Evolutionary conservation across 768 basidiomycete species (phyloP), one percentile per base, ranked within the genome.

Genomic region (Trametes sanguinea): DNA sequence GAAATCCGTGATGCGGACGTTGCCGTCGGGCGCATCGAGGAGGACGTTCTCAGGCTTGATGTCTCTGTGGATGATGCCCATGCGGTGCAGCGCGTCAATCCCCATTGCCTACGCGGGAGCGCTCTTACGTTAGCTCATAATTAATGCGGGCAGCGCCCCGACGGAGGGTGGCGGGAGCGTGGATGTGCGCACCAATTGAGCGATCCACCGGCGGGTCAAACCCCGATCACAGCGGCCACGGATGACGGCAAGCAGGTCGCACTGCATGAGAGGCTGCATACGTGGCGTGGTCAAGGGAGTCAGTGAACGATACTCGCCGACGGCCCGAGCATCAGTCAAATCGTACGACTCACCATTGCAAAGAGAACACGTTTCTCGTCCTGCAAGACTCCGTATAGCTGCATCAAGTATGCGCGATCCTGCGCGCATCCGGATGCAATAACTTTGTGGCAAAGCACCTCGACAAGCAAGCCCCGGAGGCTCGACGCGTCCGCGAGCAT

Each of bases 21-120:
- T 63, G 14, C 62, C 65, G 51, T 32, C 39, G 7, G 32, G 39
- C 8, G 60, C 58, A 51, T 70, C 72, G 44, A 74, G 56, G n/a
- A 85, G 76, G 59, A 85, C 76, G 72, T 85, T 84, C 68, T 84
- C 83, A 11, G 83, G 83, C 74, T 85, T 85, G 64, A 85, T 75
- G 72, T 85, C 83, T 16, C 84, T 76, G 68, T 85, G 84, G 42
- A 85, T 82, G 66, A 85, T 84, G 39, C 80, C 75, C 68, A 81
- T 81, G 32, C 74, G 74, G 71, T 85, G 84, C 39, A 85, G 73
- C 62, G 71, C 69, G 61, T 71, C 66, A 27, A 72, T 67, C 17
- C 72, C 72, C 17, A 72, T 54, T 11, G 71, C 71, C 72, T 73
- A 46, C 61, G 60, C 39, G 42, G 8, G 35, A 29, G 47, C 42